phyloP scores from a whole-genome alignment of 495 filamentous ascomycete species.

The Podospora australis region DNA sequence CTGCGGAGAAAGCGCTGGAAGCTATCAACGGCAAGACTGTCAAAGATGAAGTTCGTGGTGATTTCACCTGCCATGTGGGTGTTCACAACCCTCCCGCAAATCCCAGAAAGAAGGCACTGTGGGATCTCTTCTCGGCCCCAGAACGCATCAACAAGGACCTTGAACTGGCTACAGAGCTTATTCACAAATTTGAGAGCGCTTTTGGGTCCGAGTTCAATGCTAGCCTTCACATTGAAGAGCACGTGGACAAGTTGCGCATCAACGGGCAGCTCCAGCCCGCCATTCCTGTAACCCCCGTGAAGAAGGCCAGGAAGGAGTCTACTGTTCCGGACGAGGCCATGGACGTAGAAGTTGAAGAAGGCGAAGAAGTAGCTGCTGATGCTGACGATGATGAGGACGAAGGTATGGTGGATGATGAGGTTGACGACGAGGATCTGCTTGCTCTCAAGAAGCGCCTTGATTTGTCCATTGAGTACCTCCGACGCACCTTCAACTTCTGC shows the following conservation, averaged over 20 bases:
- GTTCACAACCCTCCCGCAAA: constrained; percentile 83
- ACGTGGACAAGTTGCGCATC: constrained; percentile 69
- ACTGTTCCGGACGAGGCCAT: constrained; percentile 61
- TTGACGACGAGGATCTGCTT: constrained; percentile 82
- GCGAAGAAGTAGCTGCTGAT: constrained; percentile 59
- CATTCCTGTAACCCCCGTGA: constrained; percentile 48
- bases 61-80: constrained; percentile 96
- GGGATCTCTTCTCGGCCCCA: constrained; percentile 90
- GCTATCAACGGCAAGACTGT: constrained; percentile 95
- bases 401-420: constrained; percentile 73
- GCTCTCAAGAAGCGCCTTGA: constrained; percentile 95
- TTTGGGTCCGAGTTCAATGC: constrained; percentile 66
- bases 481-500: constrained; percentile 95
- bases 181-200: constrained; percentile 73
- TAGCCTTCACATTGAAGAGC: constrained; percentile 72
- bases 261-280: constrained; percentile 70
- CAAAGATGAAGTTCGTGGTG: constrained; percentile 81
- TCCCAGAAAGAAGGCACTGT: constrained; percentile 91
- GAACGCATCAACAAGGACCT: constrained; percentile 84
- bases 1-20: constrained; percentile 80
- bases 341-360: constrained; percentile 66
- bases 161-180: constrained; percentile 66
- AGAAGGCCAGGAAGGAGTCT: constrained; percentile 53
- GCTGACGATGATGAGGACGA: constrained; percentile 70
- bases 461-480: constrained; percentile 90